These are phyloP conservation scores for Starmerella bombicola DNA, from an alignment of 805 yeast species.

Conservation along the genomic window DNA sequence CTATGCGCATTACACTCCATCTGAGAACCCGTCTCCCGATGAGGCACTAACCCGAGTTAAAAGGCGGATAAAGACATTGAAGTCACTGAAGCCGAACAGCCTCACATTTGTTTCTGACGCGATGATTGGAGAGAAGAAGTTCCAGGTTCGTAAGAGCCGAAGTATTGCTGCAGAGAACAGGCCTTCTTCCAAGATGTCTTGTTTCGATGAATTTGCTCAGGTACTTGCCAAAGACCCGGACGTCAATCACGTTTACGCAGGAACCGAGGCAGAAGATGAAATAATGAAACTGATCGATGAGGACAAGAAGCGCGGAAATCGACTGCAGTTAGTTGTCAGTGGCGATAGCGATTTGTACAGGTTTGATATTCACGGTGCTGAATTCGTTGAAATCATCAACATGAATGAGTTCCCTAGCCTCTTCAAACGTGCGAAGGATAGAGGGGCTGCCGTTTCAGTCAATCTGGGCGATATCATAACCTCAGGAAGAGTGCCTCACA, in stretches of 20 bases:
- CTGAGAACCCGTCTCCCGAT: neutral
- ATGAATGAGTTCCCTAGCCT: neutral
- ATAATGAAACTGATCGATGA: conserved; percentile 13
- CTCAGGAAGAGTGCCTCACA: neutral
- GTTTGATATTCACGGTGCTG: neutral
- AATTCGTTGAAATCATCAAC: neutral
- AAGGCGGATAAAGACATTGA: neutral
- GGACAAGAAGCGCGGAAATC: neutral
- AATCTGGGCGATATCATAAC: neutral
- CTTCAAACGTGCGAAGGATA: neutral
- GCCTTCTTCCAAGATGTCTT: neutral
- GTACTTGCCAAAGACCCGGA: neutral
- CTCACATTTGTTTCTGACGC: neutral
- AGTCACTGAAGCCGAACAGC: neutral
- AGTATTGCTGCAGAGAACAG: neutral
- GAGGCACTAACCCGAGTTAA: neutral
- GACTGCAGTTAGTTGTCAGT: conserved; percentile 8
- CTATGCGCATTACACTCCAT: neutral
- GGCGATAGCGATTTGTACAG: conserved; percentile 7
- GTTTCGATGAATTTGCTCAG: neutral
- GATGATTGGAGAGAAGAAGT: neutral
- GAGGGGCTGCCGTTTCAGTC: neutral
- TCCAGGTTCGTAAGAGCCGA: neutral
- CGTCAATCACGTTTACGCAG: conserved; percentile 1
- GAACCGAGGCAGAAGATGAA: conserved; percentile 14